These are phyloP conservation scores for Coemansia sp. DNA, from an alignment of 192 early-diverging fungal species.

Conservation along the genomic window DNA sequence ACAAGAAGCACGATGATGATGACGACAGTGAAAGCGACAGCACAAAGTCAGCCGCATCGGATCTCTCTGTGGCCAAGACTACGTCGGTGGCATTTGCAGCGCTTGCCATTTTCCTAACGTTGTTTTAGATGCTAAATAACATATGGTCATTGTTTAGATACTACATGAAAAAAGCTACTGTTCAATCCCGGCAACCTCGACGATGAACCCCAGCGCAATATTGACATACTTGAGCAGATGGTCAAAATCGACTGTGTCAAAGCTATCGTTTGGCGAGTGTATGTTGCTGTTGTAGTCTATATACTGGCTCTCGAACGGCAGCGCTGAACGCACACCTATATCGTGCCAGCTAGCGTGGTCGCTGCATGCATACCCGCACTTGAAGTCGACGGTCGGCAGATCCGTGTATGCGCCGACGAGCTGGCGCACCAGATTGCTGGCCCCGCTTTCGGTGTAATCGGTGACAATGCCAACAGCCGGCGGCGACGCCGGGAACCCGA, in stretches of 20 bases:
- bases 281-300: constrained; percentile 68
- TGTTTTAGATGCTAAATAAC: no score
- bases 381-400: constrained; percentile 12
- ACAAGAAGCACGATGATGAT: no score
- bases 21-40: no score
- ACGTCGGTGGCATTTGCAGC: no score
- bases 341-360: constrained; percentile 91
- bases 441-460: constrained; percentile 67
- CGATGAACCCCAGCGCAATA: constrained; percentile 71
- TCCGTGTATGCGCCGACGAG: constrained; percentile 25
- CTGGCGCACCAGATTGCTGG: constrained; percentile 17
- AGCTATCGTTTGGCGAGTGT: constrained; percentile 70
- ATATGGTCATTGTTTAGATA: no score
- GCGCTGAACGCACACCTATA: constrained; percentile 74
- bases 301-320: constrained; percentile 68
- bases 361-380: constrained; percentile 55
- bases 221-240: constrained; percentile 73
- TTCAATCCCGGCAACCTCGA: constrained; percentile 60
- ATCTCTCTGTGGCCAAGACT: no score
- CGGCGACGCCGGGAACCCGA: constrained; percentile 69
- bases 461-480: constrained; percentile 72
- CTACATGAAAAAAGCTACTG: no score
- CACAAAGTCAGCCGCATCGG: no score
- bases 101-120: no score
- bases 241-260: constrained; percentile 65